phyloP scores from a whole-genome alignment of 2,329 filamentous ascomycete species.

The Sporothrix humicola region DNA sequence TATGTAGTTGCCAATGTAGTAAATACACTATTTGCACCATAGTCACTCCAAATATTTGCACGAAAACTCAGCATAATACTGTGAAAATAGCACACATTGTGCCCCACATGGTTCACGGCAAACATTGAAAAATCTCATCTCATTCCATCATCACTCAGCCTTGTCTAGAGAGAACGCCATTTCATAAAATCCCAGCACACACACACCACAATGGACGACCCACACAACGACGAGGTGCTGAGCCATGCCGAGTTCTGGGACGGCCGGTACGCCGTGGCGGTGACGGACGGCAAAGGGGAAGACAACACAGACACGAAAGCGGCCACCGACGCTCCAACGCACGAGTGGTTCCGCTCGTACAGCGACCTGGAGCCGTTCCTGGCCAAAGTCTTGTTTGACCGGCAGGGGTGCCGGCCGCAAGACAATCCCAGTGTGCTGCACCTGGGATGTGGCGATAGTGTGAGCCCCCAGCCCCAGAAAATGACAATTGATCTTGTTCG shows the following conservation, averaged over 20 bases:
- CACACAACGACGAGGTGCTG: slow-evolving; percentile 41
- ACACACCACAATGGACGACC: slow-evolving; percentile 22
- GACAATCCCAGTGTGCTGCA: slow-evolving; percentile 57
- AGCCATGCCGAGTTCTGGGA: slow-evolving; percentile 58
- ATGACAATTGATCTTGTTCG: too few species aligned
- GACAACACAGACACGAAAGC: not conserved
- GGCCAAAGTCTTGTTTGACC: slow-evolving; percentile 49
- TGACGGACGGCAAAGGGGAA: slow-evolving; percentile 45
- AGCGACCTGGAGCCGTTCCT: slow-evolving; percentile 56
- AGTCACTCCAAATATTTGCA: too few species aligned
- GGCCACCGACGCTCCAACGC: slow-evolving; percentile 44
- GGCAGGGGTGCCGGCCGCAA: slow-evolving; percentile 39
- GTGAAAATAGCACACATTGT: not conserved
- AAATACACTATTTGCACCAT: too few species aligned
- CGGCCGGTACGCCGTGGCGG: slow-evolving; percentile 48
- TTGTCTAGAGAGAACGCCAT: too few species aligned
- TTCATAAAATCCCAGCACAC: too few species aligned
- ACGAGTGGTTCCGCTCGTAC: slow-evolving; percentile 62
- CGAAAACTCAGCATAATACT: too few species aligned
- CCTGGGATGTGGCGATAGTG: slow-evolving; percentile 58
- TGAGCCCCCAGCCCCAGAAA: not conserved
- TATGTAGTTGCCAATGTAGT: not conserved
- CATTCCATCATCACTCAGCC: not conserved
- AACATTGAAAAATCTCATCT: not conserved
- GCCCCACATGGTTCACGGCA: not conserved